Percentiles rank a stretch among this genome's conserved stretches.
phyloP scores from a whole-genome alignment of 2,329 filamentous ascomycete genomes.

The Penicillium sp. region DNA sequence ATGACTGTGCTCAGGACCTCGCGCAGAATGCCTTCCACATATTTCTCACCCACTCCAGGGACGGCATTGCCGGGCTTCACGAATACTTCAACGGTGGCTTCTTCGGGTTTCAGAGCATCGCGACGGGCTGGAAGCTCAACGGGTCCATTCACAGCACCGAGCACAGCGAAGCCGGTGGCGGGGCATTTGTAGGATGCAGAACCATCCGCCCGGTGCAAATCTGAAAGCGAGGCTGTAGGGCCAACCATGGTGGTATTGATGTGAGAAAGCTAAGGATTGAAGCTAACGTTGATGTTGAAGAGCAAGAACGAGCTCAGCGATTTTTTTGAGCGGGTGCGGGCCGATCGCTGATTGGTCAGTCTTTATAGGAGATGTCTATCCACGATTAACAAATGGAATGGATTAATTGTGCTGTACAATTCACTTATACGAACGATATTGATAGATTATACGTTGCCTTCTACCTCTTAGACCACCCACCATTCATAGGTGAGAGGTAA shows the following conservation, averaged over 20 bases:
- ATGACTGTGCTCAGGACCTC: slow-evolving; percentile 40
- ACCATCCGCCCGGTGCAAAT: slow-evolving; percentile 40
- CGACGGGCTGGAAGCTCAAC: slow-evolving; percentile 79
- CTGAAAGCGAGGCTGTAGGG: slow-evolving; percentile 35
- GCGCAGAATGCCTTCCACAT: slow-evolving; percentile 66
- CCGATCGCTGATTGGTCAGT: slow-evolving; percentile 18
- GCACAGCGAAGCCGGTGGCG: slow-evolving; percentile 69
- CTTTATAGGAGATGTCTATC: neutral
- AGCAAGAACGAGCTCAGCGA: neutral
- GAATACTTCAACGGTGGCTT: slow-evolving; percentile 86
- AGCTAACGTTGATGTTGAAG: neutral
- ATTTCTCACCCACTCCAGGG: slow-evolving; percentile 78
- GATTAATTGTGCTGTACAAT: neutral
- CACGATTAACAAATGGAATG: neutral
- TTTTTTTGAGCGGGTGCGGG: slow-evolving; percentile 16
- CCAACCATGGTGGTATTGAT: slow-evolving; percentile 31
- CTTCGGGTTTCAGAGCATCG: slow-evolving; percentile 82
- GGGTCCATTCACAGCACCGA: slow-evolving; percentile 87
- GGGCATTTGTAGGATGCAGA: slow-evolving; percentile 45
- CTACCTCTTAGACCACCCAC: too few species aligned
- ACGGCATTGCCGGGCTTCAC: slow-evolving; percentile 83
- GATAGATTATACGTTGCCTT: too few species aligned
- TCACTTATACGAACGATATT: too few species aligned
- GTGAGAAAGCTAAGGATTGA: neutral
- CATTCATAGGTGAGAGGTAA: too few species aligned